A percentile compares a stretch with the other conserved stretches of the same genome.
Evolutionary conservation across 345 rosid species (phyloP).

Genomic region (Salix purpurea): DNA sequence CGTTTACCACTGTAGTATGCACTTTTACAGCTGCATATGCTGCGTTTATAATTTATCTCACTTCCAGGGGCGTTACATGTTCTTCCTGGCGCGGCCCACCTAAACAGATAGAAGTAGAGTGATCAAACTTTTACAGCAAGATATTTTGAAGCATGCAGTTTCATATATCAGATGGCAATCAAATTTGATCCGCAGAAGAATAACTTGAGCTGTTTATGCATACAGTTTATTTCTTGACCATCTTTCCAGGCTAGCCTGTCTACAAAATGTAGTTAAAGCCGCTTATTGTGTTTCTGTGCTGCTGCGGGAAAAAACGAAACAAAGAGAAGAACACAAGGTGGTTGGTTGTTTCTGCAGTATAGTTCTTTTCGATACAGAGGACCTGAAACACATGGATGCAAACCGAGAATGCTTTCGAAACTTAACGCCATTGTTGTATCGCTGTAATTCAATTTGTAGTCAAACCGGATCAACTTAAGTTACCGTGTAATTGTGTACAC

Average conservation of each 20-base stretch:
- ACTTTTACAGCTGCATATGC: conserved; percentile 50
- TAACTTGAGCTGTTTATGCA: background rate
- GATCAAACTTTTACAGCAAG: background rate
- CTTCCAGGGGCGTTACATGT: conserved; percentile 40
- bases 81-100: conserved; percentile 23
- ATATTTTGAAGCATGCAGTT: background rate
- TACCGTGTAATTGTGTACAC: no score
- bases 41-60: conserved; percentile 66
- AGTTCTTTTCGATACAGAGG: background rate
- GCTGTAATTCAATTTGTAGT: no score
- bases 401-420: background rate
- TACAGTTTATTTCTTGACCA: background rate
- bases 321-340: background rate
- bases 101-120: conserved; percentile 6
- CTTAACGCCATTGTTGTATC: background rate
- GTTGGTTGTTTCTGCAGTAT: background rate
- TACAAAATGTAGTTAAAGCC: background rate
- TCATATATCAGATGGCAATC: background rate
- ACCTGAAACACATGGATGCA: background rate
- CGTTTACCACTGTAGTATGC: conserved; percentile 31
- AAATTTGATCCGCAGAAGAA: background rate
- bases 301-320: no score
- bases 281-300: background rate
- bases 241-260: background rate
- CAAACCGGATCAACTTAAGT: no score